Evolutionary conservation across 2,329 filamentous ascomycete species (phyloP).

Genomic region (Thelonectria olida): DNA sequence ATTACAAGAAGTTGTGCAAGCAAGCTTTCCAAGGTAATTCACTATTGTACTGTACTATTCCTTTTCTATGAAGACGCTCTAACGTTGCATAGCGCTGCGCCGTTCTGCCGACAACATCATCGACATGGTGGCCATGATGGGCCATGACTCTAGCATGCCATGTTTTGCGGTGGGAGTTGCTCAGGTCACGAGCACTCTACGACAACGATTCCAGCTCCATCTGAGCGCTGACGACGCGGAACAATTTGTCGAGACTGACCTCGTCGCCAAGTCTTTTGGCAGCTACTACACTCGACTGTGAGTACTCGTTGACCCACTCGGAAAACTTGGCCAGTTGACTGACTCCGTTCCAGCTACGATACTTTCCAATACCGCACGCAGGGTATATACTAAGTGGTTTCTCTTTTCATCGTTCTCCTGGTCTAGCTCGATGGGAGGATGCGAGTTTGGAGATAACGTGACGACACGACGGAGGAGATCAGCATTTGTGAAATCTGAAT

Average conservation of each 20-base stretch:
- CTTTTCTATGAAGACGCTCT: constrained; percentile 1
- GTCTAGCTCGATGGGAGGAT: too few species aligned
- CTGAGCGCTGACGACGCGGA: constrained; percentile 85
- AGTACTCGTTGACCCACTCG: constrained; percentile 44
- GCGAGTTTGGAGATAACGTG: not conserved
- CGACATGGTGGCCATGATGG: constrained; percentile 86
- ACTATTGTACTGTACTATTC: not conserved
- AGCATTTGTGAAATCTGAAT: constrained; percentile 31
- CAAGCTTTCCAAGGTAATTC: constrained; percentile 80
- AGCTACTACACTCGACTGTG: constrained; percentile 89
- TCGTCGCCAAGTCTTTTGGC: constrained; percentile 82
- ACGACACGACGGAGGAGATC: constrained; percentile 14
- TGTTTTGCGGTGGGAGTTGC: constrained; percentile 80
- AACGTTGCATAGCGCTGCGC: constrained; percentile 65
- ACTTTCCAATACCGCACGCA: constrained; percentile 90
- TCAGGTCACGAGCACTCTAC: constrained; percentile 73
- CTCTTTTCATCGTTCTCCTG: constrained; percentile 1
- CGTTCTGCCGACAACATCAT: constrained; percentile 83
- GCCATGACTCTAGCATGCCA: constrained; percentile 83
- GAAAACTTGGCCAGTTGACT: not conserved
- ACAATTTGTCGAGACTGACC: constrained; percentile 80
- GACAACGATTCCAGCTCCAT: constrained; percentile 83
- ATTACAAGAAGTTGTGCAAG: constrained; percentile 83
- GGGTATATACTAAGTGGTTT: constrained; percentile 76
- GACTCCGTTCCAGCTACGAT: constrained; percentile 69